phyloP scores from a whole-genome alignment of 1,139 yeast genomes.

The Spathaspora jeffriesii region DNA sequence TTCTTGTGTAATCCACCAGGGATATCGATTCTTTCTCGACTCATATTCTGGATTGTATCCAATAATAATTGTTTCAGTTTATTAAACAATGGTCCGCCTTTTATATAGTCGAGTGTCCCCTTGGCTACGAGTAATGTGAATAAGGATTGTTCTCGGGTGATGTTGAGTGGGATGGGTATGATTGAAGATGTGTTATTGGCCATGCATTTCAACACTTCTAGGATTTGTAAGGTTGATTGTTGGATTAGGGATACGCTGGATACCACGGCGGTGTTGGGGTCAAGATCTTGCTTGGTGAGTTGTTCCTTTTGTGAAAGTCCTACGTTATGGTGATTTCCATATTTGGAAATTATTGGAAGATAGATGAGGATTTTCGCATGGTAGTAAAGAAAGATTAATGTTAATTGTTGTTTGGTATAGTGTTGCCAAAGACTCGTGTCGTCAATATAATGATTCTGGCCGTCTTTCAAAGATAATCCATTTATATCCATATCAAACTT shows the following conservation, averaged over 20 bases:
- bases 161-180: slow-evolving; percentile 70
- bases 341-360: slow-evolving; percentile 65
- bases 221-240: slow-evolving; percentile 69
- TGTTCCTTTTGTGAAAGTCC: slow-evolving; percentile 44
- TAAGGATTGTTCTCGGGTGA: slow-evolving; percentile 69
- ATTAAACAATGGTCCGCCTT: slow-evolving; percentile 79
- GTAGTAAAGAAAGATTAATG: slow-evolving; percentile 68
- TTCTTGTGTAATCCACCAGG: slow-evolving; percentile 64
- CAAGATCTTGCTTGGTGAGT: slow-evolving; percentile 21
- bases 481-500: slow-evolving; percentile 68
- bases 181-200: slow-evolving; percentile 37
- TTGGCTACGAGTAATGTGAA: slow-evolving; percentile 72
- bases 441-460: slow-evolving; percentile 23
- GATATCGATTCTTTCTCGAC: slow-evolving; percentile 48
- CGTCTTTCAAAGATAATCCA: slow-evolving; percentile 50
- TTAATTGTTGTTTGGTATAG: slow-evolving; percentile 52
- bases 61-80: slow-evolving; percentile 61
- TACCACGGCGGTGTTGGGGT: slow-evolving; percentile 26
- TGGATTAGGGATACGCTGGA: slow-evolving; percentile 62
- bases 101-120: slow-evolving; percentile 79
- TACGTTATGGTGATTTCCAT: slow-evolving; percentile 46
- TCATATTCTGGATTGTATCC: slow-evolving; percentile 49
- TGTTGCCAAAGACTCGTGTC: slow-evolving; percentile 23
- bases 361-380: slow-evolving; percentile 81
- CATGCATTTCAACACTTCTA: slow-evolving; percentile 57